These are phyloP conservation scores for Micractinium sp. DNA, from an alignment of 139 green algal genomes.

Conservation along the genomic window DNA sequence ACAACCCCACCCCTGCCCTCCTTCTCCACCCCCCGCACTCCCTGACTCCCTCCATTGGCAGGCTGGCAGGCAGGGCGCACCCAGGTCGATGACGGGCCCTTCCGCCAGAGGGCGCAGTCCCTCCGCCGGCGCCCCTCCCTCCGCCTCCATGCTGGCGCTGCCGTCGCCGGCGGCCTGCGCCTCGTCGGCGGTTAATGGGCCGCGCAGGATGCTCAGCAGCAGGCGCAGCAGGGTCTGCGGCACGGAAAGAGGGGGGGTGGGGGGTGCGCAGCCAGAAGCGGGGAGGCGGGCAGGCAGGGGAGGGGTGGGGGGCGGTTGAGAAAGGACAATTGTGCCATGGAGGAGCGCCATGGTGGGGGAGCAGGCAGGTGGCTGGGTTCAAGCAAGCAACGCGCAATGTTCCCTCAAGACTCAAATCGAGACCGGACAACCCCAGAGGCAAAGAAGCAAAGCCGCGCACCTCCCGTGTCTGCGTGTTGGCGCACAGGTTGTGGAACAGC, in stretches of 20 bases:
- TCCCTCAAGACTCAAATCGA: background rate
- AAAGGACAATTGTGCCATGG: background rate
- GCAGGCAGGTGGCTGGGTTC: background rate
- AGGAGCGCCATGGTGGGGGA: background rate
- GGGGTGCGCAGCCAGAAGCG: too few relatives aligned
- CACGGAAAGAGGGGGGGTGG: background rate
- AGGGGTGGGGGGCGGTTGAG: background rate
- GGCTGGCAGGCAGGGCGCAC: background rate
- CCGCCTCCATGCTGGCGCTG: background rate
- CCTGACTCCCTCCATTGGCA: background rate
- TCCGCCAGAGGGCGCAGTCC: background rate
- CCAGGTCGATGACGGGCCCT: slow-evolving; percentile 22
- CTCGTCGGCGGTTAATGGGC: slow-evolving; percentile 46
- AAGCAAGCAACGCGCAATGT: background rate
- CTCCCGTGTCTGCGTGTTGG: slow-evolving; percentile 51
- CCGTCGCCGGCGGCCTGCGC: background rate
- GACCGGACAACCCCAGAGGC: background rate
- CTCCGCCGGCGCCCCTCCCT: background rate
- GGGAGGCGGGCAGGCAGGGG: too few relatives aligned
- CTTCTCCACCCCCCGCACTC: background rate
- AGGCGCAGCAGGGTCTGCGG: slow-evolving; percentile 45
- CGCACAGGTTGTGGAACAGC: slow-evolving; percentile 85
- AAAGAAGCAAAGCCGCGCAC: background rate
- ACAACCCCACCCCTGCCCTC: background rate
- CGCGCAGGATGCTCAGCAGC: slow-evolving; percentile 75